Conservation (phyloP, 192 early-diverging fungal genomes). For the Coemansia sp. region DNA sequence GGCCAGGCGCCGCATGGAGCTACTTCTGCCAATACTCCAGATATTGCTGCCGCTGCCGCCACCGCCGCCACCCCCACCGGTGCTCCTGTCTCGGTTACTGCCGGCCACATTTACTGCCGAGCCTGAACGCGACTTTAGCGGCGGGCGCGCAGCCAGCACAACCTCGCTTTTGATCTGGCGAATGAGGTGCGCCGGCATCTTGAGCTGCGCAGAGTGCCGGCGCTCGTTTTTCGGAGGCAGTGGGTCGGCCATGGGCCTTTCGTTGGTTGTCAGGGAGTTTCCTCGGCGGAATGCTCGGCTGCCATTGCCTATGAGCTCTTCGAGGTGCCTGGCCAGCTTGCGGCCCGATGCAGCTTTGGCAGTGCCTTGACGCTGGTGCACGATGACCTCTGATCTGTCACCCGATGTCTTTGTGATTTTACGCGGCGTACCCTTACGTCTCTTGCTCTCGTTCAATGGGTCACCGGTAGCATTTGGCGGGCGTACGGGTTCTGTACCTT, state of each 20-base stretch:
- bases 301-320: slow-evolving; percentile 34
- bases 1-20: slow-evolving; percentile 1
- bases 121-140: slow-evolving; percentile 8
- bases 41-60: not conserved
- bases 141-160: slow-evolving; percentile 23
- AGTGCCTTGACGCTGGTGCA: slow-evolving; percentile 18
- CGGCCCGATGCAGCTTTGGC: slow-evolving; percentile 19
- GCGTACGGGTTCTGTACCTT: not conserved
- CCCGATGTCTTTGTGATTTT: slow-evolving; percentile 14
- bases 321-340: slow-evolving; percentile 41
- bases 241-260: no score
- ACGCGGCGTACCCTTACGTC: slow-evolving; percentile 48
- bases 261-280: no score
- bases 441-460: slow-evolving; percentile 11
- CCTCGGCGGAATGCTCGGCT: no score
- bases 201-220: slow-evolving; percentile 20
- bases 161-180: slow-evolving; percentile 48
- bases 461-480: not conserved
- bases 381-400: slow-evolving; percentile 44
- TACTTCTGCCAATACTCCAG: slow-evolving; percentile 7
- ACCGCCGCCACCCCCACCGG: not conserved
- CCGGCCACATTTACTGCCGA: slow-evolving; percentile 5
- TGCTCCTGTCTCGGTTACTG: no score
- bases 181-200: slow-evolving; percentile 33
- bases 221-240: no score